Base-by-base conservation (phyloP, 331 rosid genomes). In the Rosa hybrid region DNA sequence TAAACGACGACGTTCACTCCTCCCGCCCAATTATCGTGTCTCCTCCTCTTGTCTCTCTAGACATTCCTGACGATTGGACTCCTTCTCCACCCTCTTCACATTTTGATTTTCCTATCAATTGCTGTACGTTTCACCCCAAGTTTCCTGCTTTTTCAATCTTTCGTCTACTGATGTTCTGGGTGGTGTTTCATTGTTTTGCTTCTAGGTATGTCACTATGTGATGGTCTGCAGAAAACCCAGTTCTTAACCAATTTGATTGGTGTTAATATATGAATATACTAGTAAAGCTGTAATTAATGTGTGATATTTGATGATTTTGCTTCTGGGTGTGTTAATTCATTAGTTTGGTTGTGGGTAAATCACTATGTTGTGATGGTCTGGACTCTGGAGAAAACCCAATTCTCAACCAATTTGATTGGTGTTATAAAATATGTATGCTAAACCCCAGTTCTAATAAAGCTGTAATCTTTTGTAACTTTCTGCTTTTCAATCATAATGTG, bases 21-120 rank as follows among this genome's bases (percentile, higher is more conserved):
- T 74, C 68, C 77, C 44, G 59, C 69, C 87, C 71, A 81, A 86
- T 83, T 41, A 70, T 86, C 30, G 21, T 87, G 72, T 87, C 90
- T 77, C 90, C 90, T 12, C 72, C 86, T 80, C 88, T 87, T 10
- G 78, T 74, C 68, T 87, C 86, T 74, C 38, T 84, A 34, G 90
- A 87, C 80, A 53, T 84, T 53, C 88, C 90, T 14, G 90, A 87
- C 45, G 62, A 76, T 84, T 87, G 90, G 90, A 67, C 75, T 75
- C 63, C 86, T 17, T 18, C 5, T 68, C 65, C 72, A 69, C 13
- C 77, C 17, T 12, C 80, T 25, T 12, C 64, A 20, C 60, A 53
- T 62, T 48, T 50, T 34, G 81, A 39, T 71, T 72, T 62, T 42
- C 41, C 59, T 2, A 42, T 69, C 27, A 76, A 56, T n/a, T 48